Conservation (phyloP, 208 protist genomes). For the Strigomonas culicis region DNA sequence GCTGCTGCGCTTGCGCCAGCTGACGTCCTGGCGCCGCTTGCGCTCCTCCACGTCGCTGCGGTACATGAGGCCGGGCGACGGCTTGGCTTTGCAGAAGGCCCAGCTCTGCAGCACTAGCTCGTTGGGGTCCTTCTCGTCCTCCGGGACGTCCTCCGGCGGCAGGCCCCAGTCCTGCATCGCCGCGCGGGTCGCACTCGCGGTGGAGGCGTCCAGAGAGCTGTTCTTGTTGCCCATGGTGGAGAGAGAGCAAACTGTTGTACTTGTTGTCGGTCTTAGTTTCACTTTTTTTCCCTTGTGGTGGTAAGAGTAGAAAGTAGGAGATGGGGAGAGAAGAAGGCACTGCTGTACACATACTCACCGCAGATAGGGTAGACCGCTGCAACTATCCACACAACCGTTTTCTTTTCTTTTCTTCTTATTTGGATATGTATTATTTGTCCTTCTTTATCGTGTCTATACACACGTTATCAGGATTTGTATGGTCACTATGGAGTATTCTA, state of each 20-base stretch:
- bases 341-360: too few species aligned
- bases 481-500: too few species aligned
- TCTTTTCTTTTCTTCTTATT: too few species aligned
- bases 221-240: slow-evolving; percentile 34
- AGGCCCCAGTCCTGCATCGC: slow-evolving; percentile 48
- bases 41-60: slow-evolving; percentile 83
- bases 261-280: slow-evolving; percentile 3
- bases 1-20: slow-evolving; percentile 84
- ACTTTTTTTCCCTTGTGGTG: background rate
- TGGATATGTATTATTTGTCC: too few species aligned
- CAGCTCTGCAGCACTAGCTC: slow-evolving; percentile 90
- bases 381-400: too few species aligned
- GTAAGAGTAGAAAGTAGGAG: background rate
- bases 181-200: background rate
- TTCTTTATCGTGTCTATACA: too few species aligned
- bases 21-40: slow-evolving; percentile 48
- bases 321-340: slow-evolving; percentile 7
- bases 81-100: slow-evolving; percentile 90
- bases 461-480: background rate
- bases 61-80: slow-evolving; percentile 57
- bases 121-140: slow-evolving; percentile 62
- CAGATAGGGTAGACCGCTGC: too few species aligned
- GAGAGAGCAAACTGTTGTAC: too few species aligned
- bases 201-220: slow-evolving; percentile 21
- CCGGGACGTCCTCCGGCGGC: slow-evolving; percentile 67